Percentiles rank a stretch among this genome's conserved stretches.
phyloP scores from a whole-genome alignment of 1,284 basidiomycete species.

The Melampsora larici-populina region DNA sequence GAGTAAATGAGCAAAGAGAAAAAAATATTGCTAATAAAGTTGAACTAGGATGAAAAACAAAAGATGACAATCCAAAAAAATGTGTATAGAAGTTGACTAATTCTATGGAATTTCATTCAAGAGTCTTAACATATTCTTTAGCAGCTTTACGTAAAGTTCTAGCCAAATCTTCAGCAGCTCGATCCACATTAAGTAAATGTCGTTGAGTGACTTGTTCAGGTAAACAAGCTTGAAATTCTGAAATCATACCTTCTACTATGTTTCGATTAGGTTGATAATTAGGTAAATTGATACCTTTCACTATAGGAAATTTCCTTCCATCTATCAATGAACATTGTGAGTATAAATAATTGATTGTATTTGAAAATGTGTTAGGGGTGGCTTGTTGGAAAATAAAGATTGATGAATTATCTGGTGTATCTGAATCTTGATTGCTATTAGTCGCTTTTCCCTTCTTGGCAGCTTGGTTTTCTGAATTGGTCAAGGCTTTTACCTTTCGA shows the following conservation, averaged over 20 bases:
- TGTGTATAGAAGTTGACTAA: neutral
- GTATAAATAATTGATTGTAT: conserved; percentile 15
- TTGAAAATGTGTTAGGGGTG: neutral
- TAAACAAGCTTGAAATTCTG: conserved; percentile 5
- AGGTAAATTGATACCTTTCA: neutral
- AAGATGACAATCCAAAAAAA: no score
- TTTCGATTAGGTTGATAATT: conserved; percentile 4
- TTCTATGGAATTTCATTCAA: neutral
- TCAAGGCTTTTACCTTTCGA: neutral
- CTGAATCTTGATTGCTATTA: neutral
- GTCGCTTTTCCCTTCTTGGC: neutral
- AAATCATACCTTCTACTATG: conserved; percentile 10
- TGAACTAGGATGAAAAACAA: no score
- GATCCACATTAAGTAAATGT: conserved; percentile 17
- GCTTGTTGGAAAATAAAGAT: neutral
- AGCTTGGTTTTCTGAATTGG: neutral
- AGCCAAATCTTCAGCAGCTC: conserved; percentile 12
- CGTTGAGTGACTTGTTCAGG: conserved; percentile 1
- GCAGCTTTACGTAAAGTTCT: conserved; percentile 15
- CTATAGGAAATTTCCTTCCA: neutral
- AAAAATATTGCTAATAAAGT: no score
- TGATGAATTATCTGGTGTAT: neutral
- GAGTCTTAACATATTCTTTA: conserved; percentile 11
- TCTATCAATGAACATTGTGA: conserved; percentile 1
- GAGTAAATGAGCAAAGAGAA: no score